These are phyloP conservation scores for Paraconiothyrium sp. DNA, from an alignment of 2,329 filamentous ascomycete species.

Conservation along the genomic window DNA sequence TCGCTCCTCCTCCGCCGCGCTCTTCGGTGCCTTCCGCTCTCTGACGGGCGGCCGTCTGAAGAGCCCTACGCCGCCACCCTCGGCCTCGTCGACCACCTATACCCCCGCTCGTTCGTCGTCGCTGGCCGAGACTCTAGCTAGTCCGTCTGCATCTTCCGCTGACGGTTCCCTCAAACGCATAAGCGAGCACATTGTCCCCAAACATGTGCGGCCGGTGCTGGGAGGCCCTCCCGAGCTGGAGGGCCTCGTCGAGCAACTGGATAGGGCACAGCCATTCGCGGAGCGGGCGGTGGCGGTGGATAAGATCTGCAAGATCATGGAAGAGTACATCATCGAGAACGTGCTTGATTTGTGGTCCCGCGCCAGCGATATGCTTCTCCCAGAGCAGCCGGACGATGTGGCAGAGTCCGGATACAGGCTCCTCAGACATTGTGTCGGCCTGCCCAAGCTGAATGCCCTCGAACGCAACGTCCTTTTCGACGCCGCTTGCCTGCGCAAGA, in stretches of 20 bases:
- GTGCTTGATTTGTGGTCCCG: slow-evolving; percentile 49
- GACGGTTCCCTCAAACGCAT: slow-evolving; percentile 41
- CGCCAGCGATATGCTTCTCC: slow-evolving; percentile 49
- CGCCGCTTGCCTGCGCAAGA: slow-evolving; percentile 40
- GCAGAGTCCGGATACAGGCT: slow-evolving; percentile 47
- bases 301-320: slow-evolving; percentile 45
- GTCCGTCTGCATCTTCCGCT: slow-evolving; percentile 29
- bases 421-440: slow-evolving; percentile 44
- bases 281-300: slow-evolving; percentile 44
- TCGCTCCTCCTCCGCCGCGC: slow-evolving; percentile 49
- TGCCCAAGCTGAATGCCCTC: slow-evolving; percentile 44
- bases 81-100: slow-evolving; percentile 40
- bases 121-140: slow-evolving; percentile 35
- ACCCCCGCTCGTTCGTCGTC: slow-evolving; percentile 44
- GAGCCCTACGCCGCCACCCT: slow-evolving; percentile 43
- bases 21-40: slow-evolving; percentile 50
- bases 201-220: slow-evolving; percentile 31
- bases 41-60: slow-evolving; percentile 49
- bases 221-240: slow-evolving; percentile 51
- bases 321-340: slow-evolving; percentile 48
- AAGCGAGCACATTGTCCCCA: slow-evolving; percentile 32
- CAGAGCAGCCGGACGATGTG: slow-evolving; percentile 44
- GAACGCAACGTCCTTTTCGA: slow-evolving; percentile 53
- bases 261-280: slow-evolving; percentile 33
- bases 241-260: slow-evolving; percentile 43